These are phyloP conservation scores for Hyaloscypha hepaticicola DNA, from an alignment of 495 filamentous ascomycete species.

Conservation along the genomic window DNA sequence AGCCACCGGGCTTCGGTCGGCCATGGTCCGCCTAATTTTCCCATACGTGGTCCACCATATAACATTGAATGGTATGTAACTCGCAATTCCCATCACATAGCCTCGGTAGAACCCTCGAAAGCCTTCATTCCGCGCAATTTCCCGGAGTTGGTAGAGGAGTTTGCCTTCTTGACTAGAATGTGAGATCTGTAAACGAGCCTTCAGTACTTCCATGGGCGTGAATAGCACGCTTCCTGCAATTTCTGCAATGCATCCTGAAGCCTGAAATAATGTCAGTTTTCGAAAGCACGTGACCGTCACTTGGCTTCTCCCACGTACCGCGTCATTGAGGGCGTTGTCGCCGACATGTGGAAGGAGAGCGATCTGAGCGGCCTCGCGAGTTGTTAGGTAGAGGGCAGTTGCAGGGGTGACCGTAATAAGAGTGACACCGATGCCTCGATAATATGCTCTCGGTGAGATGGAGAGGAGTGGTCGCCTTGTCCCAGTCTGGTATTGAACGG, in stretches of 20 bases:
- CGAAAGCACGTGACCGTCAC: not conserved
- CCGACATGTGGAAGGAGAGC: constrained; percentile 22
- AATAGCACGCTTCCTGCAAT: constrained; percentile 20
- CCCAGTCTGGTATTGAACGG: constrained; percentile 18
- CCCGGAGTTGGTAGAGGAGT: constrained; percentile 15
- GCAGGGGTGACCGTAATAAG: constrained; percentile 21
- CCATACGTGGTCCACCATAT: constrained; percentile 24
- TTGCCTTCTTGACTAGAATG: constrained; percentile 18
- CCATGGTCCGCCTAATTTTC: constrained; percentile 18
- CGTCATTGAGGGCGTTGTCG: not conserved
- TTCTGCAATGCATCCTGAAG: not conserved
- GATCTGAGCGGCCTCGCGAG: constrained; percentile 22
- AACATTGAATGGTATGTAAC: constrained; percentile 20
- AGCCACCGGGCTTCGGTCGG: constrained; percentile 4
- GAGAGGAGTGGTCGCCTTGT: constrained; percentile 19
- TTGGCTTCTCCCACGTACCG: not conserved
- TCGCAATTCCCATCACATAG: constrained; percentile 20
- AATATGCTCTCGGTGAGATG: constrained; percentile 18
- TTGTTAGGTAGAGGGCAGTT: constrained; percentile 20
- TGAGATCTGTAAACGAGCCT: constrained; percentile 21
- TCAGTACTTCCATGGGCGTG: constrained; percentile 23
- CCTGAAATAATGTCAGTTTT: not conserved
- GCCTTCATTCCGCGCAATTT: constrained; percentile 16
- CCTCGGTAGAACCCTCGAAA: constrained; percentile 19
- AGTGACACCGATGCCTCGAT: constrained; percentile 23